These are phyloP conservation scores for Phytophthora meadii DNA, from an alignment of 352 stramenopile species.

Conservation along the genomic window DNA sequence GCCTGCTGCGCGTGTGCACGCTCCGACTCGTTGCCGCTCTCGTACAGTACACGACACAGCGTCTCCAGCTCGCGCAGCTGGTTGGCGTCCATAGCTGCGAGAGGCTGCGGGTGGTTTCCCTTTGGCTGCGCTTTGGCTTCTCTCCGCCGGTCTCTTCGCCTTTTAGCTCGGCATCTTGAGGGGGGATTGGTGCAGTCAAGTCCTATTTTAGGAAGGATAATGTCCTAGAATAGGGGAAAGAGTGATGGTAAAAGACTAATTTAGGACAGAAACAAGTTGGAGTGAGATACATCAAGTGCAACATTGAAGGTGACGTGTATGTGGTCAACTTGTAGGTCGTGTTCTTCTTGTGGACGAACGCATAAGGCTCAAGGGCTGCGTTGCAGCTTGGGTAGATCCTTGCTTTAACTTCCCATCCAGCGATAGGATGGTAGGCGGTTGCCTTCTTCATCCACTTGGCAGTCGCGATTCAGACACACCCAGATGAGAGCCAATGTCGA, in stretches of 20 bases:
- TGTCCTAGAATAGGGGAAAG: not conserved
- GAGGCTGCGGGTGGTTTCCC: constrained; percentile 12
- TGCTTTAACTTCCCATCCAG: constrained; percentile 76
- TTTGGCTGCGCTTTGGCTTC: constrained; percentile 15
- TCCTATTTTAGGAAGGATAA: not conserved
- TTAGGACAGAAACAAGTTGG: not conserved
- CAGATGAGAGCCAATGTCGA: constrained; percentile 88
- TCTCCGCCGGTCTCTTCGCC: constrained; percentile 22
- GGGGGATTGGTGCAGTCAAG: constrained; percentile 23
- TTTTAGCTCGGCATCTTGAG: constrained; percentile 29
- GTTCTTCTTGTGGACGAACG: constrained; percentile 2
- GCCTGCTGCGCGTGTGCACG: constrained; percentile 81
- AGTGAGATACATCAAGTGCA: constrained; percentile 4
- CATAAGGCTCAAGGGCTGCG: too few relatives aligned
- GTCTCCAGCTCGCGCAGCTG: constrained; percentile 83
- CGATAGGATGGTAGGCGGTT: constrained; percentile 86
- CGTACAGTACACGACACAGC: constrained; percentile 83
- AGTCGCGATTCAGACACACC: constrained; percentile 91
- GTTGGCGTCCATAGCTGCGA: constrained; percentile 67
- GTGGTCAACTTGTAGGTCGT: constrained; percentile 1
- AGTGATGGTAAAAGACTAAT: constrained; percentile 2
- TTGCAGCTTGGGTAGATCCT: not conserved
- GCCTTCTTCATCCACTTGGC: constrained; percentile 84
- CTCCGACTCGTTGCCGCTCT: constrained; percentile 76
- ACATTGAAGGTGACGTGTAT: constrained; percentile 1